These are phyloP conservation scores for Craspedostauros australis DNA, from an alignment of 108 stramenopile genomes.

Conservation along the genomic window DNA sequence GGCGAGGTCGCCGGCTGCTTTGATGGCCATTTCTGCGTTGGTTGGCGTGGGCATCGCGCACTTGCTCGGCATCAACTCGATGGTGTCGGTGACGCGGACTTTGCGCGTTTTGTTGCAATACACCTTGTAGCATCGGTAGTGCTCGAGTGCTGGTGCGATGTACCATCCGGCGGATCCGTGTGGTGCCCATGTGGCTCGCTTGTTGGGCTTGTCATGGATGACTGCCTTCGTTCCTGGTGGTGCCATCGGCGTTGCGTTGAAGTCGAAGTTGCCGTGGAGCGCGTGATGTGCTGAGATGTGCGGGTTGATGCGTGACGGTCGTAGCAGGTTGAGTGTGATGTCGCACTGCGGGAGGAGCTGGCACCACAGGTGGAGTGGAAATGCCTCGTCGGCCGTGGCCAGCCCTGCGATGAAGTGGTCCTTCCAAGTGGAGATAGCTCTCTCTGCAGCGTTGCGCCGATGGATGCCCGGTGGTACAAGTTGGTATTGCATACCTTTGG, in stretches of 20 bases:
- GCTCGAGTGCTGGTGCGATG: conserved; percentile 24
- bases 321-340: conserved; percentile 33
- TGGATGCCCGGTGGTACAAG: too few species aligned
- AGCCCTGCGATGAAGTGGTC: too few species aligned
- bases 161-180: conserved; percentile 35
- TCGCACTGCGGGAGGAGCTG: conserved; percentile 20
- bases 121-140: conserved; percentile 23
- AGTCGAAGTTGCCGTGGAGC: conserved; percentile 18
- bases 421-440: too few species aligned
- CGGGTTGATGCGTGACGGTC: conserved; percentile 26
- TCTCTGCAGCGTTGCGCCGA: too few species aligned
- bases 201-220: too few species aligned
- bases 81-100: conserved; percentile 6
- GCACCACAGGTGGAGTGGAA: conserved; percentile 22
- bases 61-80: conserved; percentile 12
- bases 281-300: conserved; percentile 25
- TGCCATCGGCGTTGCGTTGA: too few species aligned
- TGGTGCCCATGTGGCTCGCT: too few species aligned
- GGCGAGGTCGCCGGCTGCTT: too few species aligned
- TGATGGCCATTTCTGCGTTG: background rate
- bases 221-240: too few species aligned
- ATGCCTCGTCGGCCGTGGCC: background rate
- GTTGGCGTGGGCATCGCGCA: too few species aligned
- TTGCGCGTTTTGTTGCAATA: conserved; percentile 5
- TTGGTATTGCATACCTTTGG: too few species aligned